Evolutionary conservation across 768 basidiomycete genomes (phyloP).

Genomic region (Cytidiella melzeri): DNA sequence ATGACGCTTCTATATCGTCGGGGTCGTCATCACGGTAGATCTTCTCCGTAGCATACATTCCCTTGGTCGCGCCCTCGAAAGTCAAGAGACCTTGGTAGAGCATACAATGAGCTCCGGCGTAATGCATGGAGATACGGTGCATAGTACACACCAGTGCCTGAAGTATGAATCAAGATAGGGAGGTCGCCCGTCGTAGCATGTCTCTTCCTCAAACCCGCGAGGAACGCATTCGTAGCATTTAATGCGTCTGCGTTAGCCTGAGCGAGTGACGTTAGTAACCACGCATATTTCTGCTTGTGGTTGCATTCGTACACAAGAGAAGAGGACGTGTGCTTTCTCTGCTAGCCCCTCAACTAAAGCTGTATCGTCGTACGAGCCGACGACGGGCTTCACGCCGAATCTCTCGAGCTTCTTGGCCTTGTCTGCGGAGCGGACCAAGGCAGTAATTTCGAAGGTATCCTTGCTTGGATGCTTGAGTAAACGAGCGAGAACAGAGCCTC

Average conservation of each 20-base stretch:
- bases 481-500: constrained; percentile 44
- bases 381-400: constrained; percentile 18
- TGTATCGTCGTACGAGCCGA: constrained; percentile 26
- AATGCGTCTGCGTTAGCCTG: constrained; percentile 44
- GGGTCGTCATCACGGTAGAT: constrained; percentile 46
- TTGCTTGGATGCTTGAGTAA: constrained; percentile 39
- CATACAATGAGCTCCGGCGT: too few species aligned
- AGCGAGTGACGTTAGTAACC: too few species aligned
- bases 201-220: constrained; percentile 46
- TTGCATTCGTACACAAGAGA: constrained; percentile 10
- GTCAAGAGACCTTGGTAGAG: constrained; percentile 19
- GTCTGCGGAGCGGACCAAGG: constrained; percentile 38
- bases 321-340: constrained; percentile 35
- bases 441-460: constrained; percentile 37
- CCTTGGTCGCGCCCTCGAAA: constrained; percentile 33
- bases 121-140: too few species aligned
- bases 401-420: constrained; percentile 26
- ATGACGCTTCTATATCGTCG: constrained; percentile 31
- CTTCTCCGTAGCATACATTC: constrained; percentile 29
- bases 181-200: constrained; percentile 34
- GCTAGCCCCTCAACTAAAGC: constrained; percentile 34
- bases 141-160: background rate
- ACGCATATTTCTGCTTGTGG: too few species aligned
- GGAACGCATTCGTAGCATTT: constrained; percentile 35
- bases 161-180: constrained; percentile 53